phyloP scores from a whole-genome alignment of 1,284 basidiomycete species.

The Vanrija humicola region DNA sequence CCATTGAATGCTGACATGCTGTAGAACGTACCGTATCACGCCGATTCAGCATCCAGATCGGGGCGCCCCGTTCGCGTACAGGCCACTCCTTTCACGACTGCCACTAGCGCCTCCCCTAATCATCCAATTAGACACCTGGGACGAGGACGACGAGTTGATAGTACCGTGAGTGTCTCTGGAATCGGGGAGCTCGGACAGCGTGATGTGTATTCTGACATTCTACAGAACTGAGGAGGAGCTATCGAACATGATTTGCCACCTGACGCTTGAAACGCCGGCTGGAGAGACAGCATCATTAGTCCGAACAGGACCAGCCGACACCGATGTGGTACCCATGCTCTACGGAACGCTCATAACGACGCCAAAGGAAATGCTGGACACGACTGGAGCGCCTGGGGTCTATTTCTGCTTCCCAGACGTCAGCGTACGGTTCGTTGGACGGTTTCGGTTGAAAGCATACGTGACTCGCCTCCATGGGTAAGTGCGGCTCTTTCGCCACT shows the following conservation, averaged over 20 bases:
- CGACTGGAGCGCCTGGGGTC: slow-evolving; percentile 68
- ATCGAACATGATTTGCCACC: slow-evolving; percentile 74
- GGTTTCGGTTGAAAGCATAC: slow-evolving; percentile 68
- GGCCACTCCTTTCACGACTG: slow-evolving; percentile 67
- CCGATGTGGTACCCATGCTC: slow-evolving; percentile 52
- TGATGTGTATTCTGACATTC: background rate
- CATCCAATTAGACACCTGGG: slow-evolving; percentile 68
- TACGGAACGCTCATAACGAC: slow-evolving; percentile 81
- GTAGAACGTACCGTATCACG: slow-evolving; percentile 44
- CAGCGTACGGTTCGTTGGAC: slow-evolving; percentile 70
- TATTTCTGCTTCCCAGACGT: slow-evolving; percentile 89
- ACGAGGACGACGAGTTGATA: slow-evolving; percentile 49
- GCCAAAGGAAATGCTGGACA: slow-evolving; percentile 68
- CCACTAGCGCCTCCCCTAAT: slow-evolving; percentile 76
- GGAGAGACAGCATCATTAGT: slow-evolving; percentile 25
- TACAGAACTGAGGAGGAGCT: slow-evolving; percentile 62
- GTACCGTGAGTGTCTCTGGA: slow-evolving; percentile 47
- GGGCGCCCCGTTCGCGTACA: slow-evolving; percentile 65
- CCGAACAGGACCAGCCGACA: slow-evolving; percentile 21
- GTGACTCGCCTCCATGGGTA: slow-evolving; percentile 73
- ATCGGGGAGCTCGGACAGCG: background rate
- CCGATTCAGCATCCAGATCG: slow-evolving; percentile 70
- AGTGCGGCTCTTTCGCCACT: slow-evolving; percentile 39
- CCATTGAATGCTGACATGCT: background rate
- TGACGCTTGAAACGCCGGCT: slow-evolving; percentile 55